Evolutionary conservation across 768 basidiomycete genomes (phyloP), one percentile per base, ranked within the genome.

Genomic region (Trametes elegans): DNA sequence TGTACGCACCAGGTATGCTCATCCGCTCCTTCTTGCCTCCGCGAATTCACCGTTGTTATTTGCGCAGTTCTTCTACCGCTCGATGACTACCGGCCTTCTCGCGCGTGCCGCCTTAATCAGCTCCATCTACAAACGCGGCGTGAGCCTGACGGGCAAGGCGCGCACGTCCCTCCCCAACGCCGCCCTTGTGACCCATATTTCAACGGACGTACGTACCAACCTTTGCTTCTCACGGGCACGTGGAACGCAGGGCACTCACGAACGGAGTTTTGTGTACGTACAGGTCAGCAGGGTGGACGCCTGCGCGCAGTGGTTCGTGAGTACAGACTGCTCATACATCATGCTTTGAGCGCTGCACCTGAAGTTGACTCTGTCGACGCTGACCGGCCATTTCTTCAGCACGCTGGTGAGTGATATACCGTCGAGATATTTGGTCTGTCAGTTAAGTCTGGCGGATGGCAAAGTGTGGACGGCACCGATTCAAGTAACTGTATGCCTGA

Each of bases 241-340:
- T n/a, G n/a, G n/a, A n/a, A n/a, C n/a, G n/a, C n/a, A n/a, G n/a
- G n/a, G n/a, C 13, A 28, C 49, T 47, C 26, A 49, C 51, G 10
- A n/a, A n/a, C n/a, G n/a, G n/a, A n/a, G n/a, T n/a, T n/a, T n/a
- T 34, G 51, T 28, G 49, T 51, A 18, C 8, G 11, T 36, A 18
- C 60, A 80, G 79, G 74, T 82, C 35, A 81, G 80, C 64, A 73
- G 82, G 38, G 72, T 84, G 40, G 82, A 84, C 60, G 73, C 76
- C 8, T 79, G 81, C 62, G 81, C 84, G 2, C 86, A 87, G 68
- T 89, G 85, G 85, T 86, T 87, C 75, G 81, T 82, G 62, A 78
- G 81, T 79, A 53, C 29, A 31, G 47, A 28, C 31, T 55, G 21
- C 26, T n/a, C 34, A 36, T 50, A 24, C n/a, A n/a, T n/a, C n/a